Conservation (phyloP, 805 yeast genomes). For the Saccharomycopsis synnaedendra region DNA sequence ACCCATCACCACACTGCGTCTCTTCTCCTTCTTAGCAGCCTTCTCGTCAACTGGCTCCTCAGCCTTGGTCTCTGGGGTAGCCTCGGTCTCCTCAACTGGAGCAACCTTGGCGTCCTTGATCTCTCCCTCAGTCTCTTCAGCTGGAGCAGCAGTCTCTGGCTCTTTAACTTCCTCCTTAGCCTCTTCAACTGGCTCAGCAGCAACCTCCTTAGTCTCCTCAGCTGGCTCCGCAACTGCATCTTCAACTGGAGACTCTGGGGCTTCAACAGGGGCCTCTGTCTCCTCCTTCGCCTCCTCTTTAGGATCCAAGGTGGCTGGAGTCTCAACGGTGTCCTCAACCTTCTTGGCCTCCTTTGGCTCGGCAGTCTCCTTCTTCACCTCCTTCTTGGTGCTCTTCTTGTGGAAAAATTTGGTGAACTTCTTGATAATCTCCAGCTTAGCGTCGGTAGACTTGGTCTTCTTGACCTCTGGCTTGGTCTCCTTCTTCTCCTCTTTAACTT, state of each 20-base stretch:
- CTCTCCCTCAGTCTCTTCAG: slow-evolving; percentile 16
- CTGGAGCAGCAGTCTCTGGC: slow-evolving; percentile 16
- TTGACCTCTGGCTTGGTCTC: background rate
- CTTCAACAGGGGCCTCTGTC: slow-evolving; percentile 12
- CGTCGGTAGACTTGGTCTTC: background rate
- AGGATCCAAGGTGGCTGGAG: slow-evolving; percentile 12
- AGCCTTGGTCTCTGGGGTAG: slow-evolving; percentile 7
- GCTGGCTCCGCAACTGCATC: slow-evolving; percentile 16
- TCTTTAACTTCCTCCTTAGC: slow-evolving; percentile 11
- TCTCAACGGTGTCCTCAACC: slow-evolving; percentile 11
- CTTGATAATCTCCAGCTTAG: background rate
- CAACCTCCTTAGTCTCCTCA: slow-evolving; percentile 8
- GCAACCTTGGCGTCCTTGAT: slow-evolving; percentile 17
- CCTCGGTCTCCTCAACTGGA: slow-evolving; percentile 14
- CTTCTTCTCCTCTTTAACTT: slow-evolving; percentile 10
- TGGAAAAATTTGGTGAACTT: background rate
- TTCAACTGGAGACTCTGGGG: slow-evolving; percentile 13
- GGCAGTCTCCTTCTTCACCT: background rate
- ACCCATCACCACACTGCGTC: slow-evolving; percentile 31
- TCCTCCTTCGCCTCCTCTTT: slow-evolving; percentile 5
- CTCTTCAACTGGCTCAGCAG: slow-evolving; percentile 12
- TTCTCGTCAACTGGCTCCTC: slow-evolving; percentile 13
- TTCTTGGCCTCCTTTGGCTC: slow-evolving; percentile 8
- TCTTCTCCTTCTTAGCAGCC: slow-evolving; percentile 22
- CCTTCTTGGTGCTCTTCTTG: background rate